Evolutionary conservation across 768 basidiomycete genomes (phyloP), one percentile per base, ranked within the genome.

Genomic region (Postia placenta): DNA sequence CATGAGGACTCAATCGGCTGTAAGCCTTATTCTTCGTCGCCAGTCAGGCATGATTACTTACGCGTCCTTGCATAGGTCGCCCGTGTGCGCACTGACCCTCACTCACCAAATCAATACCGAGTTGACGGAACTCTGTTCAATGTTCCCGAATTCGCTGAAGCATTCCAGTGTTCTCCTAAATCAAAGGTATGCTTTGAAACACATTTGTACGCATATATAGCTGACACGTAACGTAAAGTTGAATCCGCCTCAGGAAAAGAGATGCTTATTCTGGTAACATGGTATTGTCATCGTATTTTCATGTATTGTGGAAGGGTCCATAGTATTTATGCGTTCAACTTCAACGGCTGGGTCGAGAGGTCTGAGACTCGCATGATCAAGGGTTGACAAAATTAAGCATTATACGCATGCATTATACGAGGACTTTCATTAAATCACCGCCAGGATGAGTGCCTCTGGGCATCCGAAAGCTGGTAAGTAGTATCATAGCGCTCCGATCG

Each of bases 61-160:
- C 11, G n/a, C 36, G 25, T 17, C 45, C 23, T 19, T 38, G 5
- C 11, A 11, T 19, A 87, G 82, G 74, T 92, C 26, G 83, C 81
- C 57, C 82, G 85, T 24, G 79, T 95, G 42, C 80, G 89, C 40
- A 85, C 89, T 1, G 92, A 96, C 60, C 90, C 92, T 15, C 93
- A 95, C 61, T 90, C 91, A 6, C 92, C 93, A 1, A 75, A 73
- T 54, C 73, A 76, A 25, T 92, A 76, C 70, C 80, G 93, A 37
- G 83, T 88, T 7, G 85, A 90, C 41, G 94, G 94, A 2, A 94
- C 94, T 0, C 72, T 96, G 4, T 82, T 68, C 53, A 94, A 96
- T 58, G 83, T 92, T 44, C 85, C 85, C 0, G 88, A 90, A 64
- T 97, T 97, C 60, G 91, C 92, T 1, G 65, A 80, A 56, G 91